Evolutionary conservation across 2,329 filamentous ascomycete species (phyloP).

Genomic region (Cladorrhinum sp.): DNA sequence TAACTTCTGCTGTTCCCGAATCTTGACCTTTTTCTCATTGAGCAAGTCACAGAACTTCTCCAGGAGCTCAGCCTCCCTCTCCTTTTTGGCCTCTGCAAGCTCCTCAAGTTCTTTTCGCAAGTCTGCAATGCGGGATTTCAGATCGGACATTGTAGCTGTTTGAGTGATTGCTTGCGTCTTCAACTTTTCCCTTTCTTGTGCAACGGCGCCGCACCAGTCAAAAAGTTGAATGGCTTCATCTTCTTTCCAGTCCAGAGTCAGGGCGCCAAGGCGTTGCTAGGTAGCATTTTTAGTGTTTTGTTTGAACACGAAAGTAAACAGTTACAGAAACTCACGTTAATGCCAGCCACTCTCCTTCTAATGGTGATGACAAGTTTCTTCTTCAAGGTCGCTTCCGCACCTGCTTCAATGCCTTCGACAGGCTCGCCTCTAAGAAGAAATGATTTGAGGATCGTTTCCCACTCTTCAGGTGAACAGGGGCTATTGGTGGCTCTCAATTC

Average conservation of each 20-base stretch:
- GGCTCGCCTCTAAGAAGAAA: slow-evolving; percentile 52
- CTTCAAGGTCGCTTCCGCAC: slow-evolving; percentile 56
- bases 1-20: slow-evolving; percentile 67
- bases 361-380: slow-evolving; percentile 59
- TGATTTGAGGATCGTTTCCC: slow-evolving; percentile 59
- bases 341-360: slow-evolving; percentile 63
- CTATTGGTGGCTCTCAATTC: slow-evolving; percentile 53
- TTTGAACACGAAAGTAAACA: slow-evolving; percentile 11
- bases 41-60: slow-evolving; percentile 68
- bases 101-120: slow-evolving; percentile 64
- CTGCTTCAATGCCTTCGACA: slow-evolving; percentile 54
- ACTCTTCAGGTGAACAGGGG: slow-evolving; percentile 60
- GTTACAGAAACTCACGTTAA: slow-evolving; percentile 54
- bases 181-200: slow-evolving; percentile 46
- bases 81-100: slow-evolving; percentile 62
- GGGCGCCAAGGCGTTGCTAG: slow-evolving; percentile 67
- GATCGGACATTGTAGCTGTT: slow-evolving; percentile 41
- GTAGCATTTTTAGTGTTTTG: slow-evolving; percentile 11
- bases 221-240: slow-evolving; percentile 62
- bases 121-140: slow-evolving; percentile 55
- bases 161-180: slow-evolving; percentile 43
- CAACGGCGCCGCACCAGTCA: slow-evolving; percentile 65
- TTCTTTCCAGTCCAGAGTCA: slow-evolving; percentile 54
- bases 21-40: slow-evolving; percentile 79
- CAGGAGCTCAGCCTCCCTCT: slow-evolving; percentile 64